Conservation (phyloP, 2,329 filamentous ascomycete species). For the Thermoascus crustaceus region DNA sequence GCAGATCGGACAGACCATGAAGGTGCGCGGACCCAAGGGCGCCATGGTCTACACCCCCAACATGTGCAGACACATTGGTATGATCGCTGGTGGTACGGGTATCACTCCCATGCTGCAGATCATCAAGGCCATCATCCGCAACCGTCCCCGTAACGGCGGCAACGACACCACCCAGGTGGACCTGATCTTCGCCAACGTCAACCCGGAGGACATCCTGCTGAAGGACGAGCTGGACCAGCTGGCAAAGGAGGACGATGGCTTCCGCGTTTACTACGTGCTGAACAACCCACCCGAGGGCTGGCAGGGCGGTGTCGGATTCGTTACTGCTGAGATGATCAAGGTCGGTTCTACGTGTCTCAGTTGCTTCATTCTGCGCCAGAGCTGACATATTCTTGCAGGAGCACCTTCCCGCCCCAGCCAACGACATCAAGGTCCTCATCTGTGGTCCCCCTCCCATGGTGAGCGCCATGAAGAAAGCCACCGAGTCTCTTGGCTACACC, state of each 20-base stretch:
- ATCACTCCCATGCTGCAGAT: slow-evolving; percentile 99
- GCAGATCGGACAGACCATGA: slow-evolving; percentile 76
- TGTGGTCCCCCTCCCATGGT: slow-evolving; percentile 97
- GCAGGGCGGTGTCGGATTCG: slow-evolving; percentile 88
- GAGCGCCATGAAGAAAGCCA: slow-evolving; percentile 91
- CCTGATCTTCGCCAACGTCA: slow-evolving; percentile 95
- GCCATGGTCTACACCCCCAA: slow-evolving; percentile 97
- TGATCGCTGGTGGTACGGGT: slow-evolving; percentile 95
- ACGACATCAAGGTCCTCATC: slow-evolving; percentile 85
- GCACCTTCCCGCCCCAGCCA: slow-evolving; percentile 66
- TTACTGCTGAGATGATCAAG: slow-evolving; percentile 92
- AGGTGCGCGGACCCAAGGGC: slow-evolving; percentile 88
- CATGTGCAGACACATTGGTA: slow-evolving; percentile 92
- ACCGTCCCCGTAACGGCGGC: slow-evolving; percentile 54
- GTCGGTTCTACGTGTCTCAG: slow-evolving; percentile 38
- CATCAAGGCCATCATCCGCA: slow-evolving; percentile 79
- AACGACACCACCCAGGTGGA: slow-evolving; percentile 86
- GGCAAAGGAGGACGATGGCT: slow-evolving; percentile 65
- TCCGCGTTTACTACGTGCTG: slow-evolving; percentile 88
- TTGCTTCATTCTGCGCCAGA: neutral
- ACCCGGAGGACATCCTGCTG: slow-evolving; percentile 82
- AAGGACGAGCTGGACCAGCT: slow-evolving; percentile 83
- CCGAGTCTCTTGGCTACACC: slow-evolving; percentile 78
- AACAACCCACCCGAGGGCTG: slow-evolving; percentile 92
- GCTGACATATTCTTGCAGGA: slow-evolving; percentile 27